Conservation (phyloP, 2,329 filamentous ascomycete genomes). For the Arthrobotrys sphaeroides region DNA sequence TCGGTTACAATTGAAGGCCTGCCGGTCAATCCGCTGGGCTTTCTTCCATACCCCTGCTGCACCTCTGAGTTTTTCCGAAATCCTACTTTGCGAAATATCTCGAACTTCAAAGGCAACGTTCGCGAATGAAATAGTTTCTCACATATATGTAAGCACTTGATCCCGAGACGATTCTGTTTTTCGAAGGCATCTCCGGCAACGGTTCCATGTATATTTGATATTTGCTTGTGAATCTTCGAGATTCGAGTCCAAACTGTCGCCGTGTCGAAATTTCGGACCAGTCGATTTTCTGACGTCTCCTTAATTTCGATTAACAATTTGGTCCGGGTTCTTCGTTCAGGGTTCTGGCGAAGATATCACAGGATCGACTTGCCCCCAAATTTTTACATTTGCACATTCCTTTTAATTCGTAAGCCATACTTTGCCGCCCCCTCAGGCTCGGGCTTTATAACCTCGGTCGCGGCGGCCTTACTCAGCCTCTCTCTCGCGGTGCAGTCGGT, state of each 20-base stretch:
- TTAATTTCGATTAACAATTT: conserved; percentile 36
- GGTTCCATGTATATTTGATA: conserved; percentile 20
- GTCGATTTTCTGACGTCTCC: conserved; percentile 22
- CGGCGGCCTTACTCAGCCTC: neutral
- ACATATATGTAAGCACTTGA: neutral
- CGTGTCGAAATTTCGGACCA: conserved; percentile 11
- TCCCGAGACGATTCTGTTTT: neutral
- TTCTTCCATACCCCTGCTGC: neutral
- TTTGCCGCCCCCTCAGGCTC: neutral
- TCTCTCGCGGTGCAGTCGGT: neutral
- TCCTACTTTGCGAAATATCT: neutral
- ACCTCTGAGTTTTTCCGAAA: neutral
- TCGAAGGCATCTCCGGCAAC: neutral
- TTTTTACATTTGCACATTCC: conserved; percentile 16
- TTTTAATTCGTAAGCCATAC: conserved; percentile 3
- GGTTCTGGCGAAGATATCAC: conserved; percentile 27
- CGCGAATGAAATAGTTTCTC: too few species aligned
- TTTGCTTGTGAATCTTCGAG: conserved; percentile 23
- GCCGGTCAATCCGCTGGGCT: neutral
- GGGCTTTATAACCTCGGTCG: conserved; percentile 19
- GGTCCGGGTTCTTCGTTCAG: conserved; percentile 12
- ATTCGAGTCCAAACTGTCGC: neutral
- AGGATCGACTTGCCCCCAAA: conserved; percentile 13
- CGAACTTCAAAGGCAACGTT: neutral
- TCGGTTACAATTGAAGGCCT: neutral